These are phyloP conservation scores for Jacaranda copaia DNA, from an alignment of 257 asterid species.

Conservation along the genomic window DNA sequence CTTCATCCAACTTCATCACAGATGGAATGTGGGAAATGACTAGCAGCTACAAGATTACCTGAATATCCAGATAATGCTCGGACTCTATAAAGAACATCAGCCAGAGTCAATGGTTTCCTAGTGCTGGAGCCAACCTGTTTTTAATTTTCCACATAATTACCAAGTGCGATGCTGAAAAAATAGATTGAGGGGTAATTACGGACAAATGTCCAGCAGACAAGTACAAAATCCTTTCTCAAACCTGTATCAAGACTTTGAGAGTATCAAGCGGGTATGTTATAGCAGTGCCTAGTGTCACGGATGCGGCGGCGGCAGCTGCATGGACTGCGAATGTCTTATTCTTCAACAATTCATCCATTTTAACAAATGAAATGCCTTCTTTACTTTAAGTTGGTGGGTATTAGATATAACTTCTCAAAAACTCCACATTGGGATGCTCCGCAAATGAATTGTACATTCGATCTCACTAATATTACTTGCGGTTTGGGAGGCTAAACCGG, in stretches of 20 bases:
- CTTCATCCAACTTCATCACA: conserved; percentile 13
- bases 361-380: background rate
- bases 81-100: conserved; percentile 62
- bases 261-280: conserved; percentile 85
- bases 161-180: background rate
- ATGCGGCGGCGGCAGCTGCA: conserved; percentile 70
- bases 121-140: conserved; percentile 79
- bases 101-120: conserved; percentile 47
- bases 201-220: conserved; percentile 32
- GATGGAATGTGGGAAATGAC: background rate
- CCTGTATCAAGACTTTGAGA: conserved; percentile 85
- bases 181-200: background rate
- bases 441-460: background rate
- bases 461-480: background rate
- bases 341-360: conserved; percentile 77
- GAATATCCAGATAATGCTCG: conserved; percentile 69
- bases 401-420: background rate
- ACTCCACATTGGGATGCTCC: background rate
- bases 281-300: conserved; percentile 67
- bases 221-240: conserved; percentile 31
- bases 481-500: conserved; percentile 27
- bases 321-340: conserved; percentile 66
- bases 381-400: conserved; percentile 1
- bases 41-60: conserved; percentile 49
- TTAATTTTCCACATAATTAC: background rate